A percentile compares a stretch with the other conserved stretches of the same genome.
Evolutionary conservation across 257 asterid species (phyloP).

Genomic region (Vinca minor): DNA sequence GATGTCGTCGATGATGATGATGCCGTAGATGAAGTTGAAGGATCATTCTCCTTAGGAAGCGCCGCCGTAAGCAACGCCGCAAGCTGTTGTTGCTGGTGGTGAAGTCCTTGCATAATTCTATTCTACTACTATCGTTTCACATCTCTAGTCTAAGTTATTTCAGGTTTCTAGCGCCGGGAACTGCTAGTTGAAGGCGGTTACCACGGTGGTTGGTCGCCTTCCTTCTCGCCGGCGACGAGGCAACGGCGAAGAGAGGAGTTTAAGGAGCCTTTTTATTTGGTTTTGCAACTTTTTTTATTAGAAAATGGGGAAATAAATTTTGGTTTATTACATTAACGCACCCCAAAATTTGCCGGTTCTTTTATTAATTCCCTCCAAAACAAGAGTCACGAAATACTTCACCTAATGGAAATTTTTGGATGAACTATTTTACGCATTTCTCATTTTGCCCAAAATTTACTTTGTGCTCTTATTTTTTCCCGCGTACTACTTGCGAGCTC

Average conservation of each 20-base stretch:
- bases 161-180: not conserved
- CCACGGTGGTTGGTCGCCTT: not conserved
- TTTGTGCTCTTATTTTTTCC: too few species aligned
- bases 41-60: constrained; percentile 57
- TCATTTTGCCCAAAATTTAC: too few species aligned
- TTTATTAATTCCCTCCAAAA: too few species aligned
- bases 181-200: not conserved
- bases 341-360: too few species aligned
- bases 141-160: constrained; percentile 9
- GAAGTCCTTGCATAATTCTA: constrained; percentile 96
- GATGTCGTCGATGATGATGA: constrained; percentile 22
- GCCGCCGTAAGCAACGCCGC: constrained; percentile 95
- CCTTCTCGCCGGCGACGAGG: not conserved
- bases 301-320: not conserved
- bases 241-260: not conserved
- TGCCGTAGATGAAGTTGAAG: constrained; percentile 42
- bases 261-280: not conserved
- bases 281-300: not conserved
- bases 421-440: too few species aligned
- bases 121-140: constrained; percentile 15
- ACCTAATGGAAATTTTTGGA: too few species aligned
- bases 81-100: constrained; percentile 91
- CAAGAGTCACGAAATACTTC: too few species aligned
- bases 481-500: too few species aligned
- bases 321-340: not conserved